These are phyloP conservation scores for Chaetomium strumarium DNA, from an alignment of 2,329 filamentous ascomycete species.

Conservation along the genomic window DNA sequence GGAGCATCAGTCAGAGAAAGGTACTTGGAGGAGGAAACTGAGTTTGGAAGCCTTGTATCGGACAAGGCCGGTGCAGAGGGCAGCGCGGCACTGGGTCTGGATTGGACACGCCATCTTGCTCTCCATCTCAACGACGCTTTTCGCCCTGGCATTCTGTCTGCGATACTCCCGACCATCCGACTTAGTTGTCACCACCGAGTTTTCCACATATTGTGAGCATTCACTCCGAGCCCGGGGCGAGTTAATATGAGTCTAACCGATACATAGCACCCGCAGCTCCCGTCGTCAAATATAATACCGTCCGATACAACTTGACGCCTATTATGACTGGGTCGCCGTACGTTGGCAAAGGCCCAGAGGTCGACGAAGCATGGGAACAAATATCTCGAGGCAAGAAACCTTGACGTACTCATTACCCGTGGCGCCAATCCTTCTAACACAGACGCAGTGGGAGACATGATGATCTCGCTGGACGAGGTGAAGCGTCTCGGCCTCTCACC, in stretches of 20 bases:
- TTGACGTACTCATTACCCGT: neutral
- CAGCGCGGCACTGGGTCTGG: conserved; percentile 3
- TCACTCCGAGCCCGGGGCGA: neutral
- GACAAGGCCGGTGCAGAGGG: neutral
- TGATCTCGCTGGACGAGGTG: conserved; percentile 1
- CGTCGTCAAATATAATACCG: neutral
- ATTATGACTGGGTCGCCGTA: conserved; percentile 6
- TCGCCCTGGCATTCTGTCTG: conserved; percentile 3
- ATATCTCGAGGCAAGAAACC: conserved; percentile 7
- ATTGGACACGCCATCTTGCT: conserved; percentile 1
- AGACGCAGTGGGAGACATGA: conserved; percentile 9
- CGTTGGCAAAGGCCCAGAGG: conserved; percentile 1
- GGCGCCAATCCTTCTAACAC: neutral
- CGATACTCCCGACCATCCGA: neutral
- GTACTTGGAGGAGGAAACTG: neutral
- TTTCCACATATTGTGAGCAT: conserved; percentile 4
- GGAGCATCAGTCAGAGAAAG: neutral
- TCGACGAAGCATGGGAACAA: conserved; percentile 8
- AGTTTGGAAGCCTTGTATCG: neutral
- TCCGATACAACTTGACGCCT: conserved; percentile 7
- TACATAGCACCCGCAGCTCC: neutral
- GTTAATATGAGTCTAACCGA: neutral
- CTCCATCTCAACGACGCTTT: conserved; percentile 4
- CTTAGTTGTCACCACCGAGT: neutral
- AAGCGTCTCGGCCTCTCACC: neutral